Evolutionary conservation across 805 yeast species (phyloP).

Genomic region (Kodamaea sagamina): DNA sequence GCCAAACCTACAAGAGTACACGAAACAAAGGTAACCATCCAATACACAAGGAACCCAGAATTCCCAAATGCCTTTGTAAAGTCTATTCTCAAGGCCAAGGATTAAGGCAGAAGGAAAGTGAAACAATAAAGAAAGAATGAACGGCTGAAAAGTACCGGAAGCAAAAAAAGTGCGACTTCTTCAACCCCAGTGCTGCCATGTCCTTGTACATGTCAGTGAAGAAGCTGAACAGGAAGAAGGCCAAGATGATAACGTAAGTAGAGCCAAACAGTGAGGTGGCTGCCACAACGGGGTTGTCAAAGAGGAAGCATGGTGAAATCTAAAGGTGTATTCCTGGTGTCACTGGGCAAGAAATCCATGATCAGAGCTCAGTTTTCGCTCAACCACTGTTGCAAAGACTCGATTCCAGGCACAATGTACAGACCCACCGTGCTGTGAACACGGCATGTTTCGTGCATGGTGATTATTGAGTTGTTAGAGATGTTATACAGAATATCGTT

Average conservation of each 20-base stretch:
- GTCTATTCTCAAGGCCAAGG: constrained; percentile 68
- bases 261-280: constrained; percentile 79
- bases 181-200: constrained; percentile 46
- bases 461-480: constrained; percentile 32
- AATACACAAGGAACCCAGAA: constrained; percentile 71
- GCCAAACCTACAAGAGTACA: constrained; percentile 79
- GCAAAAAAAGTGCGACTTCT: constrained; percentile 46
- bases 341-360: constrained; percentile 1
- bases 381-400: constrained; percentile 37
- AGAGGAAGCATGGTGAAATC: constrained; percentile 44
- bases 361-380: constrained; percentile 21
- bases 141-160: constrained; percentile 56
- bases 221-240: constrained; percentile 71
- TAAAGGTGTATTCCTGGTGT: constrained; percentile 28
- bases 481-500: constrained; percentile 34
- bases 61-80: constrained; percentile 59
- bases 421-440: constrained; percentile 53
- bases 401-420: constrained; percentile 44
- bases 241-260: constrained; percentile 67
- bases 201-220: constrained; percentile 55
- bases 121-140: constrained; percentile 53
- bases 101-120: constrained; percentile 59
- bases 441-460: constrained; percentile 62
- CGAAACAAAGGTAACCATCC: constrained; percentile 68
- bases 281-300: constrained; percentile 47